These are phyloP conservation scores for Pharus latifolius DNA, from an alignment of 176 grass and related monocot genomes.

Conservation along the genomic window DNA sequence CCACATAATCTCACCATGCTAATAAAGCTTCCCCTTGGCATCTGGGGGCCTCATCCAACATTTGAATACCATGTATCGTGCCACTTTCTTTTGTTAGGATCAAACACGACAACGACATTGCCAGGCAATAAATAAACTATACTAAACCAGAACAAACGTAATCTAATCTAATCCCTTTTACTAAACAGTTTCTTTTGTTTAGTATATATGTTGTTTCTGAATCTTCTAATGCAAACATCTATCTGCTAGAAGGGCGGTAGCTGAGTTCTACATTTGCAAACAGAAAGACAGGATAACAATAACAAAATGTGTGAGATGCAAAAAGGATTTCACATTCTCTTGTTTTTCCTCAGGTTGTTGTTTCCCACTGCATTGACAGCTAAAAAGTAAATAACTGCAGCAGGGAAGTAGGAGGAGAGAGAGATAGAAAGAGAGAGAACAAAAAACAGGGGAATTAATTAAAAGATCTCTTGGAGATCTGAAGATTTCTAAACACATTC, in stretches of 20 bases:
- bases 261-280: slow-evolving; percentile 19
- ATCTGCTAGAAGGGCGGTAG: background rate
- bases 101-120: slow-evolving; percentile 31
- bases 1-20: background rate
- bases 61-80: background rate
- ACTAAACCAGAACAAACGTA: background rate
- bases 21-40: background rate
- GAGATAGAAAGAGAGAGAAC: background rate
- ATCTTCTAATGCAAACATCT: slow-evolving; percentile 27
- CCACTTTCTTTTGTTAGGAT: slow-evolving; percentile 28
- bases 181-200: slow-evolving; percentile 7
- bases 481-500: slow-evolving; percentile 4
- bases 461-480: slow-evolving; percentile 41
- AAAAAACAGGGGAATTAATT: background rate
- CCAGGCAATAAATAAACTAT: no score
- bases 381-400: slow-evolving; percentile 38
- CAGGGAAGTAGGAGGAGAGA: background rate
- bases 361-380: slow-evolving; percentile 73
- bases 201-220: background rate
- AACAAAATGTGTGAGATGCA: slow-evolving; percentile 21
- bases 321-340: slow-evolving; percentile 27
- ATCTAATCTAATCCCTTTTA: no score
- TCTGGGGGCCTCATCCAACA: background rate
- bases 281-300: background rate
- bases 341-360: slow-evolving; percentile 35